These are phyloP conservation scores for Candida patagonica DNA, from an alignment of 805 yeast genomes.

Conservation along the genomic window DNA sequence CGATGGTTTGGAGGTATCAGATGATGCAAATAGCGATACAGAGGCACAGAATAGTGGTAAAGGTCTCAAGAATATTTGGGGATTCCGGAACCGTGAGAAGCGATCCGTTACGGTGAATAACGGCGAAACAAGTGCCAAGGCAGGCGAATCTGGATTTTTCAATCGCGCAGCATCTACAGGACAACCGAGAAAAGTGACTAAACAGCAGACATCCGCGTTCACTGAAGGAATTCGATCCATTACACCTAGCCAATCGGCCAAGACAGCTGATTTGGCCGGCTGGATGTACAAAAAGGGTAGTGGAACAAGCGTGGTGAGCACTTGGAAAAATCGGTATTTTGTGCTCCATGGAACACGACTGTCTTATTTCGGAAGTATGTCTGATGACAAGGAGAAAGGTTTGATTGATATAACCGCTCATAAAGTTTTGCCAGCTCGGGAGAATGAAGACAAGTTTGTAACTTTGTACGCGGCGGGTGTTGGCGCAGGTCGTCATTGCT, in stretches of 20 bases:
- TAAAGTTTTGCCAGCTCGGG: slow-evolving; percentile 72
- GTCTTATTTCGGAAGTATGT: slow-evolving; percentile 72
- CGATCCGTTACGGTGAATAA: not conserved
- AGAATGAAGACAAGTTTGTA: slow-evolving; percentile 70
- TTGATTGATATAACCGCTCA: slow-evolving; percentile 94
- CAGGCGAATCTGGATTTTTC: not conserved
- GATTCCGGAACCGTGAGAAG: not conserved
- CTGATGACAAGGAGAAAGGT: slow-evolving; percentile 82
- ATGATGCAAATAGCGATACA: not conserved
- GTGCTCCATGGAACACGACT: slow-evolving; percentile 87
- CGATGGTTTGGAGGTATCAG: not conserved
- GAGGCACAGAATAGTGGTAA: not conserved
- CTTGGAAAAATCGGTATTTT: slow-evolving; percentile 85
- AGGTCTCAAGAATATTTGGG: slow-evolving; percentile 3
- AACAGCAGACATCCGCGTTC: slow-evolving; percentile 35
- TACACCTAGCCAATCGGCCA: slow-evolving; percentile 69
- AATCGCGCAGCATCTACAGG: not conserved
- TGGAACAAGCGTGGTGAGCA: slow-evolving; percentile 66
- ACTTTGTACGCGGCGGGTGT: slow-evolving; percentile 88
- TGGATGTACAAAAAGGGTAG: slow-evolving; percentile 96
- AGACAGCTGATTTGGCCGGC: slow-evolving; percentile 70
- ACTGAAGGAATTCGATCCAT: slow-evolving; percentile 73
- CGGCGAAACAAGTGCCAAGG: not conserved
- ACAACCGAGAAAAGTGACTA: slow-evolving; percentile 9
- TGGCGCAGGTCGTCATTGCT: slow-evolving; percentile 89